These are phyloP conservation scores for Saccharata proteae DNA, from an alignment of 2,329 filamentous ascomycete species.

Conservation along the genomic window DNA sequence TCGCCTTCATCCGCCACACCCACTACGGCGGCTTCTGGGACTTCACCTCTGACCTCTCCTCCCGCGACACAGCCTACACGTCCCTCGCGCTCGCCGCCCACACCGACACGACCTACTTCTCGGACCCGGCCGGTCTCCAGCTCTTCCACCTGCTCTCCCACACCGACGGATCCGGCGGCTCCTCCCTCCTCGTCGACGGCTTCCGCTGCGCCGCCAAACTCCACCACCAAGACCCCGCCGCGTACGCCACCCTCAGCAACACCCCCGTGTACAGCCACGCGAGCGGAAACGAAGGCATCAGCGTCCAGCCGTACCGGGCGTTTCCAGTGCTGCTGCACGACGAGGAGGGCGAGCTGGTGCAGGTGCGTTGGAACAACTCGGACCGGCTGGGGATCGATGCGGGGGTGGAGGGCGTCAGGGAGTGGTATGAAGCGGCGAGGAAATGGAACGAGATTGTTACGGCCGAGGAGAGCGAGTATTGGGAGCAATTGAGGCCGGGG, in stretches of 20 bases:
- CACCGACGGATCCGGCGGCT: slow-evolving; percentile 56
- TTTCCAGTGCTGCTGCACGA: slow-evolving; percentile 63
- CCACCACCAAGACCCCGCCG: slow-evolving; percentile 37
- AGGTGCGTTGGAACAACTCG: slow-evolving; percentile 87
- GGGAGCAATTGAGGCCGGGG: slow-evolving; percentile 72
- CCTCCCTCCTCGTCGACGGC: slow-evolving; percentile 75
- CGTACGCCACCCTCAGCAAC: slow-evolving; percentile 46
- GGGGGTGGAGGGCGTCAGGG: slow-evolving; percentile 37
- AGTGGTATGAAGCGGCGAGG: slow-evolving; percentile 72
- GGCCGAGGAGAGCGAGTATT: slow-evolving; percentile 55
- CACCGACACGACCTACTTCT: slow-evolving; percentile 95
- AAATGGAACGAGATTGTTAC: slow-evolving; percentile 61
- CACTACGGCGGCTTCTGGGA: slow-evolving; percentile 84
- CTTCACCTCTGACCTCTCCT: slow-evolving; percentile 78
- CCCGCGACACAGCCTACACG: slow-evolving; percentile 87
- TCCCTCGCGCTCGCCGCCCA: slow-evolving; percentile 71
- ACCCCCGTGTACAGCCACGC: slow-evolving; percentile 64
- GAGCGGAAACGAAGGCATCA: slow-evolving; percentile 74
- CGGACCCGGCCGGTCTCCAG: slow-evolving; percentile 80
- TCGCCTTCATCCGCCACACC: slow-evolving; percentile 77
- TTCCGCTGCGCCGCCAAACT: slow-evolving; percentile 59
- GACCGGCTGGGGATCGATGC: slow-evolving; percentile 61
- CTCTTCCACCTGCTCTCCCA: slow-evolving; percentile 86
- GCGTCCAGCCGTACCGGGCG: slow-evolving; percentile 57
- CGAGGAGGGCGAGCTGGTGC: slow-evolving; percentile 35